These are phyloP conservation scores for Cercospora nicotianae DNA, from an alignment of 2,329 filamentous ascomycete genomes.

Conservation along the genomic window DNA sequence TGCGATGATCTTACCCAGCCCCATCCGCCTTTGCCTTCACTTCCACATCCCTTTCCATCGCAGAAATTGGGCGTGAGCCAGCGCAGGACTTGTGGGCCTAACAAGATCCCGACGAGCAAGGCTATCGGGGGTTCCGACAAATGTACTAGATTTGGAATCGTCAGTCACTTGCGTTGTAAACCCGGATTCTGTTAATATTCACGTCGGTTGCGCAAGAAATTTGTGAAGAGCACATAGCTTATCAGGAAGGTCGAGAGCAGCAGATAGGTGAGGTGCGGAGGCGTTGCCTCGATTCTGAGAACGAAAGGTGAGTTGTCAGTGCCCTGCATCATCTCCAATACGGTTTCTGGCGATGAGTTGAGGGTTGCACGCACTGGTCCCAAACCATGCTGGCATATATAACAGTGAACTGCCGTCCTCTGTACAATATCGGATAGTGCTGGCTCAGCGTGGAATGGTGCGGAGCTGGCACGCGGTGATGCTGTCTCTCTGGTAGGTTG, in stretches of 20 bases:
- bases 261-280: conserved; percentile 49
- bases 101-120: conserved; percentile 47
- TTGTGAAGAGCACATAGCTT: conserved; percentile 48
- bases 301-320: conserved; percentile 7
- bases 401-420: neutral
- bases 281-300: conserved; percentile 45
- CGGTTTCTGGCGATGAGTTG: neutral
- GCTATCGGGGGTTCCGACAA: conserved; percentile 52
- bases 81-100: conserved; percentile 45
- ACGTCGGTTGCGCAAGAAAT: conserved; percentile 48
- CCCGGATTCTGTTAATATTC: neutral
- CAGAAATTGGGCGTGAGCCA: conserved; percentile 45
- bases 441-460: neutral
- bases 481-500: neutral
- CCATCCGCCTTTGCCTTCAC: conserved; percentile 39
- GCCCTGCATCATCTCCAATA: neutral
- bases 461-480: neutral
- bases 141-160: conserved; percentile 38
- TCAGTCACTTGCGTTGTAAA: neutral
- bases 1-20: conserved; percentile 35
- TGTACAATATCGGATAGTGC: neutral
- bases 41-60: conserved; percentile 27
- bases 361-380: neutral
- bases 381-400: neutral
- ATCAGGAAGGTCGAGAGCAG: conserved; percentile 49